Evolutionary conservation across 108 stramenopile species (phyloP).

Genomic region (Schizochytrium sp.): DNA sequence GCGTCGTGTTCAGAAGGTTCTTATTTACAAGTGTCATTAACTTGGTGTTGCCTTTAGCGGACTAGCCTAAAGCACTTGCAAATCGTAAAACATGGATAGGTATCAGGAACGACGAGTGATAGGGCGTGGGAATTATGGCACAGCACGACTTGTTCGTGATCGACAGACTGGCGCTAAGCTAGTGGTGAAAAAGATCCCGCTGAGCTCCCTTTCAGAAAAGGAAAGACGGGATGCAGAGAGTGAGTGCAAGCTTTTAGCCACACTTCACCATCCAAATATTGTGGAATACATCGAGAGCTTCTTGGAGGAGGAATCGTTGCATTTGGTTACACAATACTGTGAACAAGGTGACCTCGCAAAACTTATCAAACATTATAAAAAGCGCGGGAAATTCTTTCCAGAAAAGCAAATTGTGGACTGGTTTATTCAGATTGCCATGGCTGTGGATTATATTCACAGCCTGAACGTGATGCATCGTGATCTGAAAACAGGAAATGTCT

Average conservation of each 20-base stretch:
- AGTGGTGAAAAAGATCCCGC: slow-evolving; percentile 49
- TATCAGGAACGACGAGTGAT: slow-evolving; percentile 57
- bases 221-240: slow-evolving; percentile 47
- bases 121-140: slow-evolving; percentile 57
- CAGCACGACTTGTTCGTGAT: slow-evolving; percentile 43
- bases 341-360: slow-evolving; percentile 66
- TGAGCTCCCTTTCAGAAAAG: slow-evolving; percentile 36
- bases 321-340: slow-evolving; percentile 68
- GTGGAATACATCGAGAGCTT: slow-evolving; percentile 64
- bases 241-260: slow-evolving; percentile 58
- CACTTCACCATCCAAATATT: slow-evolving; percentile 63
- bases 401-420: slow-evolving; percentile 62
- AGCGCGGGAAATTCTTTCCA: slow-evolving; percentile 22
- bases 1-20: too few species aligned
- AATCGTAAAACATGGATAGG: not conserved
- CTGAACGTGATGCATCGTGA: slow-evolving; percentile 73
- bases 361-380: slow-evolving; percentile 31
- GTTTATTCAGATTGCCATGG: slow-evolving; percentile 73
- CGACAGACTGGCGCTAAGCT: slow-evolving; percentile 14
- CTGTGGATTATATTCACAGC: slow-evolving; percentile 70
- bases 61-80: not conserved
- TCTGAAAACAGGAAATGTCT: slow-evolving; percentile 76
- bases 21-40: too few species aligned
- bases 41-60: too few species aligned
- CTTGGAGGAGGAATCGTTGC: not conserved